Conservation (phyloP, 2,329 filamentous ascomycete genomes). For the Calonectria pauciramosa region DNA sequence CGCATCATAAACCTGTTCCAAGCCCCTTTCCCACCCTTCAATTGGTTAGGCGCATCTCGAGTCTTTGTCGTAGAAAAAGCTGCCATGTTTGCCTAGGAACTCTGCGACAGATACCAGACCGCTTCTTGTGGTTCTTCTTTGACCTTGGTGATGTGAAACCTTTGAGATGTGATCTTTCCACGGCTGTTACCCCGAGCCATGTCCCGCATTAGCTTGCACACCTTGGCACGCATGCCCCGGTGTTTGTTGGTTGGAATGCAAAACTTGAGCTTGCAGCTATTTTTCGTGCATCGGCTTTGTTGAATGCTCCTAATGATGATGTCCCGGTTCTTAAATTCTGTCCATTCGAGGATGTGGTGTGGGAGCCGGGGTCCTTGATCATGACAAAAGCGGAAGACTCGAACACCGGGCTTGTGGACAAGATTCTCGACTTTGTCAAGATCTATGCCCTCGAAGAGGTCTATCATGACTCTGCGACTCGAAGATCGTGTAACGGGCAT, state of each 20-base stretch:
- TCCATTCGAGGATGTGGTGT: slow-evolving; percentile 30
- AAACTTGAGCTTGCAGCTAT: neutral
- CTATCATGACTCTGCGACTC: neutral
- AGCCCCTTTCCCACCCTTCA: neutral
- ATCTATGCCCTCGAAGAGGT: slow-evolving; percentile 9
- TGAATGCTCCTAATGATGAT: slow-evolving; percentile 32
- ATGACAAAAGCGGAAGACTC: neutral
- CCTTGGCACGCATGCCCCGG: slow-evolving; percentile 13
- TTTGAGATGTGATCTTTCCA: neutral
- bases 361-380: slow-evolving; percentile 16
- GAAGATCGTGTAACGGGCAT: neutral
- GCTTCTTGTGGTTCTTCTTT: slow-evolving; percentile 20
- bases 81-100: neutral
- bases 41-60: neutral
- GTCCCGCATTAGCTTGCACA: slow-evolving; percentile 14
- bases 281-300: neutral
- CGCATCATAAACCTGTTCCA: neutral
- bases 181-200: neutral
- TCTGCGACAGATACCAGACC: slow-evolving; percentile 8
- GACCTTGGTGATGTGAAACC: slow-evolving; percentile 13
- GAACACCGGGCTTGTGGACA: neutral
- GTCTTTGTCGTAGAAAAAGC: too few relatives aligned
- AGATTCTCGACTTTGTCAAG: neutral
- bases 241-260: neutral
- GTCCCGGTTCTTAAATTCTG: slow-evolving; percentile 13